Base-by-base conservation (phyloP, 768 basidiomycete species). In the Leccinum ochraceum region DNA sequence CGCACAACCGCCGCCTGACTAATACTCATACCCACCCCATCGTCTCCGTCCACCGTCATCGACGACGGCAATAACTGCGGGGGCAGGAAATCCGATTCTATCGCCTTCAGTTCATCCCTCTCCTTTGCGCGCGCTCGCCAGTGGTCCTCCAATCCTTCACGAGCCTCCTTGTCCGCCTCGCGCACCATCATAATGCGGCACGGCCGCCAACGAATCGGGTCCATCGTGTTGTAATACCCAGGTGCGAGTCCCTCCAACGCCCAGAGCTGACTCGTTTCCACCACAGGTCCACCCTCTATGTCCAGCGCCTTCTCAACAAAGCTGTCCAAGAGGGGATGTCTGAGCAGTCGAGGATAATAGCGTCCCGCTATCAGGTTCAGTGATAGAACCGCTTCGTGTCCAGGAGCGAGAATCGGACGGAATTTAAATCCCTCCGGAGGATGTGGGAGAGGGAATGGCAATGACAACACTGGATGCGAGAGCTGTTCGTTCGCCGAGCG, bases 301-400 rank as follows among this genome's bases (percentile, higher is more conserved):
- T 70, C 59, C 48, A 82, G 66, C 13, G 81, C 82, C 16, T 75
- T 66, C 32, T 75, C 67, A 3, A 89, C 67, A 22, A 65, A 66
- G 4, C 75, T 71, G 13, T 71, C 72, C 20, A 92, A 73, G 37
- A 86, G 76, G 1, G 89, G 89, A 67, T 92, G 89, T 22, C 77
- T 68, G 24, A 92, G 79, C 37, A 94, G 78, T 6, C 80, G 76
- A 5, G 92, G 89, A 69, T 94, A 94, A 71, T 94, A 94, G 58
- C 93, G 80, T 34, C 93, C 93, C 34, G 85, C 85, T 61, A 95
- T 79, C 52, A 92, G 76, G 37, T 85, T 83, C 46, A 93, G 78
- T 3, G 85, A 85, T n/a, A 92, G 63, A 20, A 89, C 81, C 16
- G 81, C 81, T 72, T 93, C 90, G 60, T 82, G 71, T 0, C 83